Conservation (phyloP, 345 rosid genomes). For the Syzygium jambos region DNA sequence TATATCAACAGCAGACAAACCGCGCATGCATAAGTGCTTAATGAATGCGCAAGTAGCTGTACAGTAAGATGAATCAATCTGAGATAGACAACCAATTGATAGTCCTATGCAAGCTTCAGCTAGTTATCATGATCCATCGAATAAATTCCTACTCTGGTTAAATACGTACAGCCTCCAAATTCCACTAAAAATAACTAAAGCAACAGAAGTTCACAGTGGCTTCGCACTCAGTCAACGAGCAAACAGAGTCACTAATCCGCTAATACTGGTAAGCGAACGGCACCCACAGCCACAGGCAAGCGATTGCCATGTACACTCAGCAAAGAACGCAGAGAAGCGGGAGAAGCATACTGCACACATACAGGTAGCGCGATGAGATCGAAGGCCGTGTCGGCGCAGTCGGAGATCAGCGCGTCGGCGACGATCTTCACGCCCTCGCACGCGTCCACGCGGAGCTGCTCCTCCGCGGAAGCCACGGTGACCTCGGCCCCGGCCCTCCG, state of each 20-base stretch:
- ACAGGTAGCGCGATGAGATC: constrained; percentile 55
- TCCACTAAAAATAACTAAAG: not conserved
- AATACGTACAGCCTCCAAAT: not conserved
- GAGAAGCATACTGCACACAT: not conserved
- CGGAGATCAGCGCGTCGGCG: constrained; percentile 64
- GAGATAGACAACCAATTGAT: not conserved
- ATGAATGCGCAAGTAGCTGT: not conserved
- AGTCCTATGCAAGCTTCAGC: not conserved
- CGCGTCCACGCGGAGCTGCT: constrained; percentile 59
- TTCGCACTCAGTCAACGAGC: not conserved
- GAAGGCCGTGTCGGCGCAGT: constrained; percentile 35
- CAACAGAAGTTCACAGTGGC: not conserved
- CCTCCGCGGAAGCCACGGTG: constrained; percentile 71
- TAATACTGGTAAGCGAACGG: not conserved
- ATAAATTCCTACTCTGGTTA: not conserved
- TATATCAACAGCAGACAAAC: not conserved
- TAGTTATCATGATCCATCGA: not conserved
- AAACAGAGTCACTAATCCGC: not conserved
- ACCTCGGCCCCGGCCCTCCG: constrained; percentile 84
- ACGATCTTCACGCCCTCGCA: constrained; percentile 66
- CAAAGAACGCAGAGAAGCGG: not conserved
- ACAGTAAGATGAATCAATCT: not conserved
- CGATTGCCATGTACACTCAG: not conserved
- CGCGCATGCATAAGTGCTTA: not conserved
- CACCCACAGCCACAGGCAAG: not conserved